Base-by-base conservation (phyloP, 495 filamentous ascomycete genomes). In the Staphylotrichum tortipilum region DNA sequence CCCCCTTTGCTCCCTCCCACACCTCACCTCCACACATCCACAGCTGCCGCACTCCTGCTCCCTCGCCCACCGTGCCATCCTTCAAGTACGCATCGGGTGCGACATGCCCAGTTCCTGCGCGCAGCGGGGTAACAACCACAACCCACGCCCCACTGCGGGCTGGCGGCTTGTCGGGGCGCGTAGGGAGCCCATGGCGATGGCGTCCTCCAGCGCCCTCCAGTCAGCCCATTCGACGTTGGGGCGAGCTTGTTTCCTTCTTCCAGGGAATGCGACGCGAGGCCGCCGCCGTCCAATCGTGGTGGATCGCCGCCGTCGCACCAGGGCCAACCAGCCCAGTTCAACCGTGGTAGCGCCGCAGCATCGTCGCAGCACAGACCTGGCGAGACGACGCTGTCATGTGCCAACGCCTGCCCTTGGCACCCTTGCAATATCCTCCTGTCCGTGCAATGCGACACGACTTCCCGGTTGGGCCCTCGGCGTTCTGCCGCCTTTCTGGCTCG, bases 361-460 rank as follows among this genome's bases (percentile, higher is more conserved):
- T 22, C 36, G 44, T 47, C 23, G 21, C 44, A 46, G 38, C 33
- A 33, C 44, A 47, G 44, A 33, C 29, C 33, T 28, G 44, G 44
- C 33, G 44, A 47, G 44, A 47, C 12, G 29, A 29, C 44, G 21
- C 44, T 3, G 22, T 36, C 31, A 28, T 24, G 21, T 46, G 44
- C 21, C 33, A 17, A 24, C 44, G 12, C n/a, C n/a, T n/a, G n/a
- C n/a, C n/a, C n/a, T n/a, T n/a, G n/a, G 10, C 43, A 18, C 31
- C 26, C 41, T 31, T 19, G 41, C 17, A 44, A 44, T 44, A 21
- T 44, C 21, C 15, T 21, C 12, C 26, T 30, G 41, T 30, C 41
- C 12, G 43, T 45, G 35, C 47, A 41, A 41, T 49, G 47, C 47
- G 12, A 49, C 47, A 30, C 36, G 33, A 33, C 47, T 40, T 49